These are phyloP conservation scores for Setomelanomma holmii DNA, from an alignment of 2,329 filamentous ascomycete genomes.

Conservation along the genomic window DNA sequence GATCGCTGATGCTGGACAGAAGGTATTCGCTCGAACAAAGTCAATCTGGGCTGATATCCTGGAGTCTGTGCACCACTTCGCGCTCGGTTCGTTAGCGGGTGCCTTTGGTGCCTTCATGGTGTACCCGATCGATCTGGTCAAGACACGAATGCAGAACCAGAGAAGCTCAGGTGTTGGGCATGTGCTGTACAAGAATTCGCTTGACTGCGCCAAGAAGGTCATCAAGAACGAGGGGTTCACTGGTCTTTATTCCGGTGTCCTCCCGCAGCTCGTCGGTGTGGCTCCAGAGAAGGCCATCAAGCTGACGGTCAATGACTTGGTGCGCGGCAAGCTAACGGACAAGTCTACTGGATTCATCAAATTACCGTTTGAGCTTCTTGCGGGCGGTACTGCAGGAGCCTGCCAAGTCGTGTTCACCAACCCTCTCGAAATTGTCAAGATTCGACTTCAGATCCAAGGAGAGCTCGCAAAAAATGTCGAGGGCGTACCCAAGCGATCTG, in stretches of 20 bases:
- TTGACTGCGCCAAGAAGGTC: slow-evolving; percentile 94
- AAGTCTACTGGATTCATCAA: slow-evolving; percentile 76
- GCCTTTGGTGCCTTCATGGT: slow-evolving; percentile 99
- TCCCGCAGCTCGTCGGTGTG: slow-evolving; percentile 95
- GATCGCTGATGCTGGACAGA: slow-evolving; percentile 55
- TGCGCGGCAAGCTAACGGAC: slow-evolving; percentile 77
- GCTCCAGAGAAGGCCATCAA: slow-evolving; percentile 99
- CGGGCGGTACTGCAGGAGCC: slow-evolving; percentile 86
- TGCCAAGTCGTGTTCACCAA: slow-evolving; percentile 99
- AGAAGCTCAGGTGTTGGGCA: slow-evolving; percentile 79
- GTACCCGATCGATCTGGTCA: slow-evolving; percentile 97
- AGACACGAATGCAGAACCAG: slow-evolving; percentile 99
- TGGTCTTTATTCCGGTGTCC: slow-evolving; percentile 91
- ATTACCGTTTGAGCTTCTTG: slow-evolving; percentile 75
- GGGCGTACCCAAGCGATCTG: slow-evolving; percentile 83
- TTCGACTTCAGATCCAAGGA: slow-evolving; percentile 95
- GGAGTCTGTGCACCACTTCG: slow-evolving; percentile 89
- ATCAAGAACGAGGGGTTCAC: slow-evolving; percentile 88
- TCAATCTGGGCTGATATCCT: slow-evolving; percentile 69
- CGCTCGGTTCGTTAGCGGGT: slow-evolving; percentile 85
- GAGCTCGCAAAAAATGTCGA: slow-evolving; percentile 90
- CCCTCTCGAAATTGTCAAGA: slow-evolving; percentile 98
- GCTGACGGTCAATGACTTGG: slow-evolving; percentile 95
- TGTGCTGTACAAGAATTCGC: slow-evolving; percentile 92
- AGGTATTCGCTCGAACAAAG: slow-evolving; percentile 63